Conservation (phyloP, 2,329 filamentous ascomycete species). For the Didymella pinodella region DNA sequence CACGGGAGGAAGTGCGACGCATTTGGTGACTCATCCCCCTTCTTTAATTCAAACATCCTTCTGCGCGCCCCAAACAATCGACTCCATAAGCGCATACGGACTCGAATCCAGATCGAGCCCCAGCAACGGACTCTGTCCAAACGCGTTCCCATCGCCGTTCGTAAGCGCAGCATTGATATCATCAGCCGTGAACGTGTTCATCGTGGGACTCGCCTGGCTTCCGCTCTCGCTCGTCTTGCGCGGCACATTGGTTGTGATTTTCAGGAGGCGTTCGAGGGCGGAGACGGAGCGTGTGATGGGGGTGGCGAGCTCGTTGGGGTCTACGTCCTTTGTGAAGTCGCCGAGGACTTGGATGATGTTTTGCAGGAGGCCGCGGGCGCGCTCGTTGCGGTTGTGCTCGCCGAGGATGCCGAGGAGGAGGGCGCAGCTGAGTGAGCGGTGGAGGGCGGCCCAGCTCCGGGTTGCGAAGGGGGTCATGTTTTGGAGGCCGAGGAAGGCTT, state of each 20-base stretch:
- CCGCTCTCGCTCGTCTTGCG: slow-evolving; percentile 38
- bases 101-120: slow-evolving; percentile 53
- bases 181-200: slow-evolving; percentile 47
- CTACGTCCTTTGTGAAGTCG: slow-evolving; percentile 57
- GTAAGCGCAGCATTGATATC: slow-evolving; percentile 48
- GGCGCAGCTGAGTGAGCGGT: slow-evolving; percentile 55
- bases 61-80: slow-evolving; percentile 56
- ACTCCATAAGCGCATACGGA: slow-evolving; percentile 59
- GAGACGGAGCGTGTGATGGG: slow-evolving; percentile 58
- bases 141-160: slow-evolving; percentile 41
- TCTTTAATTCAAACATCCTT: slow-evolving; percentile 22
- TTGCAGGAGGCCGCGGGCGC: slow-evolving; percentile 55
- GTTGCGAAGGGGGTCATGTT: slow-evolving; percentile 58
- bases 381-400: slow-evolving; percentile 56
- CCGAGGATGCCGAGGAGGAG: slow-evolving; percentile 55
- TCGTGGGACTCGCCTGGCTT: slow-evolving; percentile 26
- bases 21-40: too few species aligned
- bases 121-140: slow-evolving; percentile 48
- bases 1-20: background rate
- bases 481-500: slow-evolving; percentile 67
- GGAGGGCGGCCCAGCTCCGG: slow-evolving; percentile 55
- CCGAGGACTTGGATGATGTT: slow-evolving; percentile 57
- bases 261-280: slow-evolving; percentile 55
- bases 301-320: slow-evolving; percentile 57
- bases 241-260: slow-evolving; percentile 35